Conservation (phyloP, 345 rosid species). For the Bruguiera sexangula region DNA sequence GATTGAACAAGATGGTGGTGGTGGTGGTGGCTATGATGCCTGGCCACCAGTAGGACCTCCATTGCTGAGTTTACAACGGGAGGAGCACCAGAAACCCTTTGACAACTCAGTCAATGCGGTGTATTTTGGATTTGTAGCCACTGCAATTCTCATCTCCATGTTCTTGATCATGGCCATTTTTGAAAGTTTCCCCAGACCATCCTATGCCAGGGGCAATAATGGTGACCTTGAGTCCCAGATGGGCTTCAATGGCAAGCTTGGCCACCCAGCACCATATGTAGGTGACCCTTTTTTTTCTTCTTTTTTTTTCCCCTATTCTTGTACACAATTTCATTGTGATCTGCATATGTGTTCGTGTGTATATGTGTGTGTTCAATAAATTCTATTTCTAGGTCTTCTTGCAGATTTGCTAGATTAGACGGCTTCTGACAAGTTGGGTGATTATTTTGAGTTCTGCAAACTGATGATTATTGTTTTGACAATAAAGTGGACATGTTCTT, state of each 20-base stretch:
- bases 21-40: slow-evolving; percentile 8
- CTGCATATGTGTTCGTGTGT: not conserved
- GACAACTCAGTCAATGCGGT: slow-evolving; percentile 83
- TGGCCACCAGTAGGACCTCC: slow-evolving; percentile 84
- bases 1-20: slow-evolving; percentile 18
- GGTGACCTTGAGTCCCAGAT: slow-evolving; percentile 56
- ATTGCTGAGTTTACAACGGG: slow-evolving; percentile 39
- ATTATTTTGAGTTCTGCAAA: slow-evolving; percentile 21
- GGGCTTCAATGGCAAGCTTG: slow-evolving; percentile 55
- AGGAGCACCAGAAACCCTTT: slow-evolving; percentile 55
- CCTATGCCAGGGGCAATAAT: slow-evolving; percentile 13
- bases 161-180: slow-evolving; percentile 81
- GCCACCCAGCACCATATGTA: slow-evolving; percentile 70
- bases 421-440: slow-evolving; percentile 9
- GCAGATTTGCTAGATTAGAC: too few species aligned
- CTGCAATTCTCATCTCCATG: slow-evolving; percentile 77
- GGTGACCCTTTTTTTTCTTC: slow-evolving; percentile 1
- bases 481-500: slow-evolving; percentile 4
- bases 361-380: not conserved
- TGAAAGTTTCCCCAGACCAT: slow-evolving; percentile 56
- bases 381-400: not conserved
- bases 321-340: too few species aligned
- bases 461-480: slow-evolving; percentile 26
- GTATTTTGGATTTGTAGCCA: slow-evolving; percentile 79
- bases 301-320: too few species aligned